A percentile compares a stretch with the other conserved stretches of the same genome.
Conservation (phyloP, 805 yeast genomes). For the Komagataella kurtzmanii region DNA sequence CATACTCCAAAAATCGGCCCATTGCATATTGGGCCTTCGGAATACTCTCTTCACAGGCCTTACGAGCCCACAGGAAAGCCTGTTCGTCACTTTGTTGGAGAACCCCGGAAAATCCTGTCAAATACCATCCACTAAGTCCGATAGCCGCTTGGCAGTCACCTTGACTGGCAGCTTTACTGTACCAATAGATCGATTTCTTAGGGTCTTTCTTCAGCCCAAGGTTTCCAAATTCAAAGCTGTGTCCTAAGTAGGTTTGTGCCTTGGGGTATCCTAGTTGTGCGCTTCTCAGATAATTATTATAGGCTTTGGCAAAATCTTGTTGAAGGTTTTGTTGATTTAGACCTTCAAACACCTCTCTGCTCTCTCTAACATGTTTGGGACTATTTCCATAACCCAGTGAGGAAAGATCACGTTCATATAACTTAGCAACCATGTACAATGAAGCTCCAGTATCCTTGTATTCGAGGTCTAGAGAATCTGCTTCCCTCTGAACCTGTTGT, state of each 20-base stretch:
- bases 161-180: constrained; percentile 48
- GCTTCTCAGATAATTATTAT: constrained; percentile 41
- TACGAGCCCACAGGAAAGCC: constrained; percentile 54
- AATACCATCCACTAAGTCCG: constrained; percentile 66
- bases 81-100: constrained; percentile 43
- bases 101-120: constrained; percentile 50
- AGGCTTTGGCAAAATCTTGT: constrained; percentile 25
- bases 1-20: constrained; percentile 56
- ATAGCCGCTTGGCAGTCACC: constrained; percentile 59
- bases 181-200: constrained; percentile 58
- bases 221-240: constrained; percentile 57
- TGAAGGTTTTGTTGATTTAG: constrained; percentile 16
- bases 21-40: constrained; percentile 56
- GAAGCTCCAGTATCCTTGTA: constrained; percentile 20
- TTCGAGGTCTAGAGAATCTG: constrained; percentile 10
- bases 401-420: constrained; percentile 20
- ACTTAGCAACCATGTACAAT: constrained; percentile 19
- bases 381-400: constrained; percentile 11
- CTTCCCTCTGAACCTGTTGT: constrained; percentile 10
- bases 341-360: constrained; percentile 18
- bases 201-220: constrained; percentile 30
- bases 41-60: constrained; percentile 47
- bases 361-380: constrained; percentile 11
- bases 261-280: constrained; percentile 49
- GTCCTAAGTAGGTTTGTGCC: constrained; percentile 59